Percentiles rank a stretch among this genome's conserved stretches.
Conservation (phyloP, 495 filamentous ascomycete genomes). For the Evernia prunastri region DNA sequence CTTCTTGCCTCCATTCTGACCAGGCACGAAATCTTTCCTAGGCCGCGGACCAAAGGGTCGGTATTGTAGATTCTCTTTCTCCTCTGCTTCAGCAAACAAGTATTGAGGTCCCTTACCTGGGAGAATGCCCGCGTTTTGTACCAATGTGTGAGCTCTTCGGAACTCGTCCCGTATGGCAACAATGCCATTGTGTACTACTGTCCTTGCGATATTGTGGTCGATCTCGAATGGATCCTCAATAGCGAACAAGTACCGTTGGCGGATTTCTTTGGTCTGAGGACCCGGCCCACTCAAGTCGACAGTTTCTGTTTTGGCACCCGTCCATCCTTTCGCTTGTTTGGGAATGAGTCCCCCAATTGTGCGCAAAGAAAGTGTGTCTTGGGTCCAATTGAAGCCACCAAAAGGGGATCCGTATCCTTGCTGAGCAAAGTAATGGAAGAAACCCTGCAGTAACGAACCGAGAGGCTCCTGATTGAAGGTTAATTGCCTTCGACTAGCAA, state of each 20-base stretch:
- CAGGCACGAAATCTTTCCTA: neutral
- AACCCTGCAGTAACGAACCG: slow-evolving; percentile 61
- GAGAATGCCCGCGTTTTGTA: slow-evolving; percentile 31
- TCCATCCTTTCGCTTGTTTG: slow-evolving; percentile 74
- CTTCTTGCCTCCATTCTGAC: neutral
- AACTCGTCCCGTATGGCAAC: slow-evolving; percentile 74
- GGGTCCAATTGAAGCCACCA: slow-evolving; percentile 62
- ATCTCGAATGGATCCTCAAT: slow-evolving; percentile 86
- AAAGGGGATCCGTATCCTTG: slow-evolving; percentile 37
- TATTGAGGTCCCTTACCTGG: slow-evolving; percentile 24
- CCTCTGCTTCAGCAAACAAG: slow-evolving; percentile 28
- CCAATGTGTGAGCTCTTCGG: slow-evolving; percentile 61
- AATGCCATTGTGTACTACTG: slow-evolving; percentile 69
- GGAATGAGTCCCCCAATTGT: slow-evolving; percentile 58
- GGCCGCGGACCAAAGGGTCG: slow-evolving; percentile 26
- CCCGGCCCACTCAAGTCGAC: slow-evolving; percentile 29
- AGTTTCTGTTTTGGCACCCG: slow-evolving; percentile 53
- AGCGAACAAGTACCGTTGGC: slow-evolving; percentile 73
- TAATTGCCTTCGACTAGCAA: slow-evolving; percentile 45
- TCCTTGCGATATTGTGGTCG: slow-evolving; percentile 75
- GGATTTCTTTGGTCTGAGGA: slow-evolving; percentile 50
- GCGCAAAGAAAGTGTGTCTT: slow-evolving; percentile 64
- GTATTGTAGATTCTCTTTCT: slow-evolving; percentile 23
- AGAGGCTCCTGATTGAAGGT: slow-evolving; percentile 56
- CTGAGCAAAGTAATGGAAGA: slow-evolving; percentile 75